phyloP scores from a whole-genome alignment of 192 early-diverging fungal species.

The Coemansia sp. region DNA sequence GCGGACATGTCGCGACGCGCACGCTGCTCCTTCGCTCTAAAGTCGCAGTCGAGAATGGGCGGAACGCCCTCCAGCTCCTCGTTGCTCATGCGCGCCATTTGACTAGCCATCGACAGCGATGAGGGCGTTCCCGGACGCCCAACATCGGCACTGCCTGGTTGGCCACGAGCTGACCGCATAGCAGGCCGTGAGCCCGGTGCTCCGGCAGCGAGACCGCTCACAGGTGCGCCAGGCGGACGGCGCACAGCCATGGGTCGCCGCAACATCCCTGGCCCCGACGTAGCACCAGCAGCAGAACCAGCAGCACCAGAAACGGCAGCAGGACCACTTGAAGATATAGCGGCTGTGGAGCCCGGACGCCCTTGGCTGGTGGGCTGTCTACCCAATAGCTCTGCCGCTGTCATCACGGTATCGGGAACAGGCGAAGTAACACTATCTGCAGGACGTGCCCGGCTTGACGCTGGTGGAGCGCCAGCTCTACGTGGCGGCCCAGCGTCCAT shows the following conservation, averaged over 20 bases:
- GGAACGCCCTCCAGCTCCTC: constrained; percentile 49
- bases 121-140: constrained; percentile 33
- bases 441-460: not conserved
- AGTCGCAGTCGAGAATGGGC: constrained; percentile 67
- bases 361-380: constrained; percentile 11
- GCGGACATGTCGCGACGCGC: constrained; percentile 68
- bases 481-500: constrained; percentile 1
- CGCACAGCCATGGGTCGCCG: constrained; percentile 51
- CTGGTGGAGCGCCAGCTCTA: constrained; percentile 7
- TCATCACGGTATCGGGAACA: constrained; percentile 46
- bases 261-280: constrained; percentile 33
- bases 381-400: constrained; percentile 48
- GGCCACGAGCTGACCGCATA: constrained; percentile 18
- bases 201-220: constrained; percentile 6
- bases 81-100: constrained; percentile 45
- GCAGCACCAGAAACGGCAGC: not conserved
- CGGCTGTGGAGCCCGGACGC: not conserved
- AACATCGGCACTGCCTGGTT: constrained; percentile 6
- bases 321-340: not conserved
- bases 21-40: constrained; percentile 66
- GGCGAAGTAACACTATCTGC: constrained; percentile 36
- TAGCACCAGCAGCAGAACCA: not conserved
- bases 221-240: constrained; percentile 13
- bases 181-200: constrained; percentile 10
- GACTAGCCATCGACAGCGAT: constrained; percentile 12